Evolutionary conservation across 2,329 filamentous ascomycete species (phyloP).

Genomic region (Beauveria pseudobassiana): DNA sequence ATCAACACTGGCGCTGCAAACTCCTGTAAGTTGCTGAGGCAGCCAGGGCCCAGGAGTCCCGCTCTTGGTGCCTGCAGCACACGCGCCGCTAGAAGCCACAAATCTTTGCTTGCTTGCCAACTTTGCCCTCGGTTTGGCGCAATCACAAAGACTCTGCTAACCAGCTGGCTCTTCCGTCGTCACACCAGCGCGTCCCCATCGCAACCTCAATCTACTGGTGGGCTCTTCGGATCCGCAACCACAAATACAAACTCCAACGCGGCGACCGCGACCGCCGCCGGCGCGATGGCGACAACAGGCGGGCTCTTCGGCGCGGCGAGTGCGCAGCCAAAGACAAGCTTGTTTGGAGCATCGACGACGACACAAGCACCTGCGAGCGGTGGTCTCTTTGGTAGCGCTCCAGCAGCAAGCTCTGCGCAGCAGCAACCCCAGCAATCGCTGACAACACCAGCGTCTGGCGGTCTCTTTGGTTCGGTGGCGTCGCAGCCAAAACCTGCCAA

Average conservation of each 20-base stretch:
- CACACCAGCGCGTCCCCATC: slow-evolving; percentile 21
- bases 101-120: slow-evolving; percentile 3
- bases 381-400: slow-evolving; percentile 23
- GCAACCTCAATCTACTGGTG: slow-evolving; percentile 27
- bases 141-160: not conserved
- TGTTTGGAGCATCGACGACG: slow-evolving; percentile 25
- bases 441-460: slow-evolving; percentile 12
- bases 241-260: slow-evolving; percentile 19
- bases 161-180: not conserved
- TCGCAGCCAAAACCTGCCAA: slow-evolving; percentile 16
- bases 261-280: slow-evolving; percentile 17
- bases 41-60: slow-evolving; percentile 7
- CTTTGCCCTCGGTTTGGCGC: not conserved
- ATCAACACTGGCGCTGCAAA: slow-evolving; percentile 59
- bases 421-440: slow-evolving; percentile 19
- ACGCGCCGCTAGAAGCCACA: slow-evolving; percentile 7
- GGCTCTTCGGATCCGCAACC: slow-evolving; percentile 29
- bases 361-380: slow-evolving; percentile 13
- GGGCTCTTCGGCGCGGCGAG: slow-evolving; percentile 27
- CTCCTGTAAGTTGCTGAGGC: slow-evolving; percentile 26
- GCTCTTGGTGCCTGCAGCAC: not conserved
- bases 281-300: slow-evolving; percentile 28
- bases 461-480: slow-evolving; percentile 19
- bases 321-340: slow-evolving; percentile 20
- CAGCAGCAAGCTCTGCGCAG: slow-evolving; percentile 15